Base-by-base conservation (phyloP, 2,329 filamentous ascomycete species). In the Beauveria rudraprayagi region DNA sequence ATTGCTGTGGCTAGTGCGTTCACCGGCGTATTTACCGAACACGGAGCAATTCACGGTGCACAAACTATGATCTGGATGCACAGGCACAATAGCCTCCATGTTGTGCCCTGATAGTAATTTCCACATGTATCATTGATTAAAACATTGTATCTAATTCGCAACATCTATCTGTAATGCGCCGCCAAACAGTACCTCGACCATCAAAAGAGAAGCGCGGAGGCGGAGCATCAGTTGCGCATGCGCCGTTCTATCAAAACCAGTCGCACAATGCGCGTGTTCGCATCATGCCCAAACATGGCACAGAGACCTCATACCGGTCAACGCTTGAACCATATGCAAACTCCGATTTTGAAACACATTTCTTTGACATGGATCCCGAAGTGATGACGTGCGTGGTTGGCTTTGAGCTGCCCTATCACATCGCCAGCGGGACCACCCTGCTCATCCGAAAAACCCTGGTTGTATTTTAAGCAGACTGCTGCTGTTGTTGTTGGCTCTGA, bases 401-500 rank as follows among this genome's bases (percentile, higher is more conserved):
- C n/a, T 52, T 44, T 34, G 7, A 37, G n/a, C 40, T 16, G n/a
- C 46, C 37, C 26, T 30, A 10, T 41, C 22, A 43, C 46, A 7
- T 41, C 47, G 34, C 24, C 34, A 30, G 56, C n/a, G 34, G 56
- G 17, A 28, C 34, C 22, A 11, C 30, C 22, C 56, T 50, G 34
- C 17, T 14, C 46, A 41, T 43, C 26, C 11, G 40, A 52, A 24
- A 24, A 28, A 16, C 7, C 16, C 2, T 17, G 1, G 10, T 19
- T n/a, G 10, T n/a, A 50, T n/a, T 60, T 37, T 62, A 62, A 11
- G 60, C 60, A 46, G 61, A 40, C 64, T 69, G 64, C 65, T 78
- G 71, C 65, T 78, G 71, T 68, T 81, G 71, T 68, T 81, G 76
- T 73, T 81, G 77, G 61, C 68, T 66, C 80, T 93, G 86, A 69